Base-by-base conservation (phyloP, 1,139 yeast species). In the Yamadazyma atlantica region DNA sequence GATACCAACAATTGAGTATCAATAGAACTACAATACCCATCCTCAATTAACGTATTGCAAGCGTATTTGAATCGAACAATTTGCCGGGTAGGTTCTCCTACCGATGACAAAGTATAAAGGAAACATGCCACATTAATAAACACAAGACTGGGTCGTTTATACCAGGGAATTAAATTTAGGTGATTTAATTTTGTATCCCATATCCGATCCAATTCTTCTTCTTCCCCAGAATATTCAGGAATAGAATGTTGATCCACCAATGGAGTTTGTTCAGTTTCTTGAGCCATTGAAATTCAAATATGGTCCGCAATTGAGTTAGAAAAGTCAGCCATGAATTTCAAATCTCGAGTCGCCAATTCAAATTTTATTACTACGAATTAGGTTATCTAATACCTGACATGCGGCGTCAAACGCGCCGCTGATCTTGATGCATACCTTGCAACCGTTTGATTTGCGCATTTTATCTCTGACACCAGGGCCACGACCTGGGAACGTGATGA, bases 1-100 rank as follows among this genome's bases (percentile, higher is more conserved):
- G 73, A 66, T 36, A 68, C 55, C 38, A 66, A 42, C 2, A 64
- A 44, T 46, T 69, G 76, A 2, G 66, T 60, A 13, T 55, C 57
- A 1, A 52, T 54, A 2, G 66, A 60, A 34, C 58, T 58, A 45
- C 76, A 70, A 3, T 28, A 26, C 3, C 43, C 46, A n/a, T 36
- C 35, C 2, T 34, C 38, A 4, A 36, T 38, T 2, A 44, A 36
- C 3, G 50, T 52, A 42, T 66, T 67, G 43, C 75, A 69, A 1
- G 70, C 69, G 38, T 69, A 55, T 46, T 67, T 65, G 40, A 60
- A 59, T 12, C 59, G 50, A 23, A 68, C 50, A 28, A 63, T 46
- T 40, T 66, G 69, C 27, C 66, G 51, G 4, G 67, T 54, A 2
- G 73, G 58, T 39, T 62, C 69, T 1, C 64, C 71, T 16, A 60